Conservation (phyloP, 345 rosid genomes). For the Barbarea vulgaris region DNA sequence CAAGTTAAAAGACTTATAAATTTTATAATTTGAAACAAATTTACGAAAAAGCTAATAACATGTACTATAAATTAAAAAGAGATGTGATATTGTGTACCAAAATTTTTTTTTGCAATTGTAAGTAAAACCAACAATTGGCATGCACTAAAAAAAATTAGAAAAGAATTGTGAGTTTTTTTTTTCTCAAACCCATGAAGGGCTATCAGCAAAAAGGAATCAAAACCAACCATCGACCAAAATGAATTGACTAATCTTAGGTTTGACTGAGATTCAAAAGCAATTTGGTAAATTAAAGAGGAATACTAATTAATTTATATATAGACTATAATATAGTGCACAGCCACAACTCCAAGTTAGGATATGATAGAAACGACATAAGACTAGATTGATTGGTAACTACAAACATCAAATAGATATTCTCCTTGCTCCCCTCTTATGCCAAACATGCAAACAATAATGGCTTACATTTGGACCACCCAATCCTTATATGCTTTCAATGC, state of each 20-base stretch:
- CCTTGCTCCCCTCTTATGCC: conserved; percentile 42
- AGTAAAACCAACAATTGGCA: not conserved
- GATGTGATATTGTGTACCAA: not conserved
- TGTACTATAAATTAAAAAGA: not conserved
- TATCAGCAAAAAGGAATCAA: not conserved
- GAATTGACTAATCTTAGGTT: conserved; percentile 32
- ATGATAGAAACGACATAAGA: conserved; percentile 40
- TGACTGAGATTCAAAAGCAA: conserved; percentile 28
- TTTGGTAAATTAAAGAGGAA: conserved; percentile 10
- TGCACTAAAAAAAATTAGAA: not conserved
- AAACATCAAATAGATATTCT: conserved; percentile 42
- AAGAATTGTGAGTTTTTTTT: not conserved
- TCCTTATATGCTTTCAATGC: conserved; percentile 31
- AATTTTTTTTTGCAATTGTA: not conserved
- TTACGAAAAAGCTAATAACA: not conserved
- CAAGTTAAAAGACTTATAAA: not conserved
- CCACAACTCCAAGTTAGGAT: conserved; percentile 29
- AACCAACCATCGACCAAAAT: conserved; percentile 13
- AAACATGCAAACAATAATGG: conserved; percentile 36
- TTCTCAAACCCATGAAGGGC: not conserved
- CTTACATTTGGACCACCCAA: conserved; percentile 42
- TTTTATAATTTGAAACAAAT: not conserved
- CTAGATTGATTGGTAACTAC: conserved; percentile 40
- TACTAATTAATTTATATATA: conserved; percentile 19
- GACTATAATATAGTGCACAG: conserved; percentile 32